A percentile compares a stretch with the other conserved stretches of the same genome.
Evolutionary conservation across 129 eudicot species (phyloP).

Genomic region (Pittosporum tobira): DNA sequence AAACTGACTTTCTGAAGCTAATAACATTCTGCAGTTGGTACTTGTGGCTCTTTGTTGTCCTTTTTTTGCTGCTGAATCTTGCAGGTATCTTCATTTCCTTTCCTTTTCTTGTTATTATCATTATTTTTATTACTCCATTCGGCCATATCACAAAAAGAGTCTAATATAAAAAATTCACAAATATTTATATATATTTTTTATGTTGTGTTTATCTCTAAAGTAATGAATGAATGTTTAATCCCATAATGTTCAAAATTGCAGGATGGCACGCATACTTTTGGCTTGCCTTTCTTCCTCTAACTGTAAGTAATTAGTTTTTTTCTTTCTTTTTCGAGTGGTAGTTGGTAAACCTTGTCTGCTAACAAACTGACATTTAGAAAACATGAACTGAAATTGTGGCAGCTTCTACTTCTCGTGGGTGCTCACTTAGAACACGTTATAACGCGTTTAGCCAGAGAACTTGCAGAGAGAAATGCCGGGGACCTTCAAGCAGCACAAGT

Average conservation of each 20-base stretch:
- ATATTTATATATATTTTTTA: too few species aligned
- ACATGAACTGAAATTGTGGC: not conserved
- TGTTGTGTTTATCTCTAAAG: too few species aligned
- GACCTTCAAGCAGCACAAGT: not conserved
- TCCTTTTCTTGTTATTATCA: not conserved
- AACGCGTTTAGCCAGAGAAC: conserved; percentile 22
- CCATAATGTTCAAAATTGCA: conserved; percentile 32
- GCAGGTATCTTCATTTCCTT: conserved; percentile 29
- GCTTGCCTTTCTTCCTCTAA: conserved; percentile 76
- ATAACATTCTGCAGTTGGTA: conserved; percentile 56
- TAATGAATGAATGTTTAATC: too few species aligned
- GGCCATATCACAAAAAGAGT: too few species aligned
- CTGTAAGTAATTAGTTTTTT: conserved; percentile 48
- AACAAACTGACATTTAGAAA: not conserved
- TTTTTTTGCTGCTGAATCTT: conserved; percentile 75
- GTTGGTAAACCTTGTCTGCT: not conserved
- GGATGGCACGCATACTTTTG: conserved; percentile 92
- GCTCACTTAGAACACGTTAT: conserved; percentile 31
- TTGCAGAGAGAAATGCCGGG: not conserved
- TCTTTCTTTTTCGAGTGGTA: not conserved
- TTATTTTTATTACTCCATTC: too few species aligned
- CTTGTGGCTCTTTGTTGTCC: conserved; percentile 84
- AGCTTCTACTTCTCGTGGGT: conserved; percentile 36
- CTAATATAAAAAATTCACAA: too few species aligned
- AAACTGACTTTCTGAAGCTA: conserved; percentile 2